Base-by-base conservation (phyloP, 1,284 basidiomycete species). In the Pseudozyma thailandica region DNA sequence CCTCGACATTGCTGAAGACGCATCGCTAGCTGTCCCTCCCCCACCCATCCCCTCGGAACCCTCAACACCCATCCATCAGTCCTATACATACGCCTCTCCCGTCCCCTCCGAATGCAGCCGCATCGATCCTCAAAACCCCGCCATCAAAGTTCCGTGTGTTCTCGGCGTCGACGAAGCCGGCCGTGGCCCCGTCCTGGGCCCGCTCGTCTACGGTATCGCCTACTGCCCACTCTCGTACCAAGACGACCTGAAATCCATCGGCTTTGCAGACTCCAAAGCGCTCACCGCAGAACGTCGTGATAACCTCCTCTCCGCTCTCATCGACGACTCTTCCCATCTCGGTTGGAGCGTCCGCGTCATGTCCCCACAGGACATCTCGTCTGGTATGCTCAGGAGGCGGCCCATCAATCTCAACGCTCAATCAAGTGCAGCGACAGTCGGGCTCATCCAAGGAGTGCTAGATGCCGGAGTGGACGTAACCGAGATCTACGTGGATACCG, bases 131-230 rank as follows among this genome's bases (percentile, higher is more conserved):
- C 30, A 38, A 16, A 66, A 53, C 12, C 68, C 63, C 0, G 25
- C 53, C 38, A 44, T 54, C 38, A 64, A 69, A 25, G 71, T 74
- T 2, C 75, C 78, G 3, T 81, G 78, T 47, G 74, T 75, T 12
- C 51, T 98, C 55, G 95, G 95, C 33, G 93, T 98, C 7, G 95
- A 98, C 83, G 95, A 98, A 83, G 95, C 95, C 0, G 95, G 95
- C 1, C 87, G 95, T 60, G 95, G 96, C 0, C 95, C 94, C 13
- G 94, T 94, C 1, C 86, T 97, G 0, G 94, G 87, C 2, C 95
- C 95, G 0, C 88, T 98, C 72, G 95, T 98, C 0, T 98, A 98
- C 79, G 95, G 92, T 2, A 89, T 95, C 23, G 93, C 95, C 0
- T 98, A 93, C 83, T 98, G 94, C 77, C 92, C 93, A 0, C 85